Evolutionary conservation across 306 rosid genomes (phyloP).

Genomic region (Trifolium fragiferum): DNA sequence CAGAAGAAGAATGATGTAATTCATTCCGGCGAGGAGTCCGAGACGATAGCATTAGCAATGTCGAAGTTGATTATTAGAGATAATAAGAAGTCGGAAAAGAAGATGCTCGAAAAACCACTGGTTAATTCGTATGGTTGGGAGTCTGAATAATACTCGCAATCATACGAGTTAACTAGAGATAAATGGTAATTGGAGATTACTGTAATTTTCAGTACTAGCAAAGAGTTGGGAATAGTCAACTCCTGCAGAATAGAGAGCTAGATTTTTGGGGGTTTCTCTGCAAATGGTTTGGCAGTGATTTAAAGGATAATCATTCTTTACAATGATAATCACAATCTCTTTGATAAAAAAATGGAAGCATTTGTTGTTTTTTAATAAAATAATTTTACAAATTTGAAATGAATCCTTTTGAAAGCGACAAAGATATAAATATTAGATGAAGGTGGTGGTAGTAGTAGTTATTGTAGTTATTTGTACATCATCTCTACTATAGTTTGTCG

Average conservation of each 20-base stretch:
- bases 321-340: not conserved
- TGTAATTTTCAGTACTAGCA: too few relatives aligned
- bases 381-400: not conserved
- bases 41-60: slow-evolving; percentile 29
- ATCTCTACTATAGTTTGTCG: not conserved
- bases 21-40: slow-evolving; percentile 21
- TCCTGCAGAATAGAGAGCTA: not conserved
- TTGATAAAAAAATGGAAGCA: not conserved
- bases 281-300: too few relatives aligned
- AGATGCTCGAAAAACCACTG: slow-evolving; percentile 56
- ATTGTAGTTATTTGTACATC: not conserved
- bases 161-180: too few relatives aligned
- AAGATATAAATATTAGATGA: not conserved
- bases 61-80: slow-evolving; percentile 49
- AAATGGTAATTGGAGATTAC: too few relatives aligned
- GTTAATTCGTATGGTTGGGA: slow-evolving; percentile 39
- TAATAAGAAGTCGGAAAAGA: slow-evolving; percentile 39
- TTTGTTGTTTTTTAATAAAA: not conserved
- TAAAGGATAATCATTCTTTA: not conserved
- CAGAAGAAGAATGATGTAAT: not conserved
- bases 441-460: not conserved
- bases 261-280: not conserved
- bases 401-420: not conserved
- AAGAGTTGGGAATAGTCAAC: not conserved
- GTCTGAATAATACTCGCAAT: not conserved